Evolutionary conservation across 352 stramenopile genomes (phyloP).

Genomic region (Phytophthora idaei): DNA sequence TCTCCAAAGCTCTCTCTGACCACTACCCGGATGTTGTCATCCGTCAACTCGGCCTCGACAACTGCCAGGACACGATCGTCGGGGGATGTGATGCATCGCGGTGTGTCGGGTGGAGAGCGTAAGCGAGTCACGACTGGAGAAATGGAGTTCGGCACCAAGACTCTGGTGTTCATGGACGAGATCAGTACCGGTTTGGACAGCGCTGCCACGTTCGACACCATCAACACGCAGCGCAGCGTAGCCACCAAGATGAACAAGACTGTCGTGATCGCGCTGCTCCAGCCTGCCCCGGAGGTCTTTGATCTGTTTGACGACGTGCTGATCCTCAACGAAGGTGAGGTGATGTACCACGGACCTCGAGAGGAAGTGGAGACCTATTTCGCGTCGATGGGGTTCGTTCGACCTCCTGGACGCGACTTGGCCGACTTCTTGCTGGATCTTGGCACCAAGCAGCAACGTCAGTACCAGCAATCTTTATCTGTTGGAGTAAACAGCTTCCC

Average conservation of each 20-base stretch:
- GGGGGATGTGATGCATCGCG: conserved; percentile 57
- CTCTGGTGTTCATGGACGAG: conserved; percentile 79
- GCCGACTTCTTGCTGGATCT: conserved; percentile 52
- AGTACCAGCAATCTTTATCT: conserved; percentile 24
- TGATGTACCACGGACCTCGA: conserved; percentile 52
- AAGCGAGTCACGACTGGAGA: conserved; percentile 90
- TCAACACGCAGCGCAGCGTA: conserved; percentile 43
- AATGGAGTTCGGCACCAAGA: conserved; percentile 82
- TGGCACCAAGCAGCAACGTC: conserved; percentile 30
- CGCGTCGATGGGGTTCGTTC: conserved; percentile 56
- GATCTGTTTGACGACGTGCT: conserved; percentile 54
- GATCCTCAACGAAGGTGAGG: conserved; percentile 46
- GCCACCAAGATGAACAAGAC: conserved; percentile 49
- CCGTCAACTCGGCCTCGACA: conserved; percentile 46
- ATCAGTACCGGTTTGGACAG: conserved; percentile 63
- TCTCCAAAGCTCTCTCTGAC: conserved; percentile 27
- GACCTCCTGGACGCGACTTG: conserved; percentile 42
- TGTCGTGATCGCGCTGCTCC: conserved; percentile 71
- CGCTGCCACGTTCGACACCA: conserved; percentile 58
- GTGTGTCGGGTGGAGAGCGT: conserved; percentile 85
- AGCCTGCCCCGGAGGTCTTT: conserved; percentile 72
- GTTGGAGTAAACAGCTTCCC: conserved; percentile 28
- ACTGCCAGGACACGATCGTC: conserved; percentile 57
- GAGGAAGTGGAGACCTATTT: conserved; percentile 76
- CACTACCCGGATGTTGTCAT: conserved; percentile 53